A percentile compares a stretch with the other conserved stretches of the same genome.
Evolutionary conservation across 176 grass and related monocot species (phyloP).

Genomic region (Phoenix roebelenii): DNA sequence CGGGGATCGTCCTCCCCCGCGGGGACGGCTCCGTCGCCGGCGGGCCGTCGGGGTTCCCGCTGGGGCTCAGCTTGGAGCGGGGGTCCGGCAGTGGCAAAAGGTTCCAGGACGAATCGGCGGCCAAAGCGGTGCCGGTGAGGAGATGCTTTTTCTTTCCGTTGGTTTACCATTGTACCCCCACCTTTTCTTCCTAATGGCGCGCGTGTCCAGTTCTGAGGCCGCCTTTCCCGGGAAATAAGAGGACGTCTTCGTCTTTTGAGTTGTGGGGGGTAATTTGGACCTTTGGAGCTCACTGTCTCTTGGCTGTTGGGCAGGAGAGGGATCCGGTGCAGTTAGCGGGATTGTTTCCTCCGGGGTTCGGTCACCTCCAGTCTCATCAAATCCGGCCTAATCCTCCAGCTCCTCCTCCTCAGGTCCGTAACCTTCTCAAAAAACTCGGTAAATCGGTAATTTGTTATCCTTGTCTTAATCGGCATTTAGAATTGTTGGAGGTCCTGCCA

Average conservation of each 20-base stretch:
- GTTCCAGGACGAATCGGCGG: conserved; percentile 39
- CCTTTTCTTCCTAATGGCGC: no score
- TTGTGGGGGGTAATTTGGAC: neutral
- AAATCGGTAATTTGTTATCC: neutral
- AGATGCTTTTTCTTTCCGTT: no score
- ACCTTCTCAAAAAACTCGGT: neutral
- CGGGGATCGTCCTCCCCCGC: conserved; percentile 7
- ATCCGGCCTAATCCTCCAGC: conserved; percentile 51
- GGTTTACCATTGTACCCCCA: no score
- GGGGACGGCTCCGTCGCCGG: neutral
- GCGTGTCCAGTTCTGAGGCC: no score
- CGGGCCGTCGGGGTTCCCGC: conserved; percentile 13
- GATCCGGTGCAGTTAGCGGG: conserved; percentile 53
- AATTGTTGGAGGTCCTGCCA: neutral
- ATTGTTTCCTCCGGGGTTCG: conserved; percentile 71
- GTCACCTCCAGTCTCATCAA: conserved; percentile 60
- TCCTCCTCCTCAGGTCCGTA: conserved; percentile 46
- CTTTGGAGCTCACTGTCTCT: neutral
- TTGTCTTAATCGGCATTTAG: neutral
- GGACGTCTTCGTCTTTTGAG: no score
- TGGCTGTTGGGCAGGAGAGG: conserved; percentile 45
- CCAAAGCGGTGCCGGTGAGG: neutral
- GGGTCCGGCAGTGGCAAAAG: conserved; percentile 45
- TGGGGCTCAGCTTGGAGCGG: conserved; percentile 2
- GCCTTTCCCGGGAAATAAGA: no score